Evolutionary conservation across 2,329 filamentous ascomycete genomes (phyloP).

Genomic region (Beauveria sp.): DNA sequence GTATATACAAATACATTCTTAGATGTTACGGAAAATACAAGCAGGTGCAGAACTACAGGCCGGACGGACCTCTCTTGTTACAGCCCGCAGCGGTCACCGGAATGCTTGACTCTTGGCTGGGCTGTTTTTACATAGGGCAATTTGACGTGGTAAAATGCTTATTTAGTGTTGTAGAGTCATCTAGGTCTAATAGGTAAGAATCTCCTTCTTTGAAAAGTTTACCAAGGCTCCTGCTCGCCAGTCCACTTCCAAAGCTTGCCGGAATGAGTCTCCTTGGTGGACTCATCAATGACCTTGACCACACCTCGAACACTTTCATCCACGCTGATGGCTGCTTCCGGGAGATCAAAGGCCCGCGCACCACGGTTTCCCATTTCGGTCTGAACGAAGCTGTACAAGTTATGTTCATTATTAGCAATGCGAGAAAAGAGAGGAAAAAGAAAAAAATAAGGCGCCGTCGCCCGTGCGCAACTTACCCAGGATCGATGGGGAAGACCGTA

Average conservation of each 20-base stretch:
- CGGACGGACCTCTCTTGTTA: too few species aligned
- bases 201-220: not conserved
- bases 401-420: not conserved
- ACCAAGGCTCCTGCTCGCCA: not conserved
- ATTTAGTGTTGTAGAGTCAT: too few species aligned
- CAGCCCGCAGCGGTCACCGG: too few species aligned
- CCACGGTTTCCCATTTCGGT: constrained; percentile 34
- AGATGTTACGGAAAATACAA: too few species aligned
- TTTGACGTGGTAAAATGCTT: too few species aligned
- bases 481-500: constrained; percentile 22
- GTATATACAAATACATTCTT: too few species aligned
- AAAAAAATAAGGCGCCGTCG: too few species aligned
- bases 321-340: constrained; percentile 26
- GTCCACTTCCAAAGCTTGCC: constrained; percentile 3
- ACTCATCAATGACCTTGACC: constrained; percentile 3
- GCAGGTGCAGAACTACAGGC: too few species aligned
- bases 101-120: too few species aligned
- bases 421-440: too few species aligned
- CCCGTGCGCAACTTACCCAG: constrained; percentile 14
- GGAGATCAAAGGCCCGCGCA: constrained; percentile 23
- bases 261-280: not conserved
- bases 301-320: constrained; percentile 15
- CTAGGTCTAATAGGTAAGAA: too few species aligned
- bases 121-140: too few species aligned
- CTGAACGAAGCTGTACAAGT: constrained; percentile 25